Percentiles rank a stretch among this genome's conserved stretches.
These are phyloP conservation scores for Leucoagaricus sp. DNA, from an alignment of 1,284 basidiomycete genomes.

Conservation along the genomic window DNA sequence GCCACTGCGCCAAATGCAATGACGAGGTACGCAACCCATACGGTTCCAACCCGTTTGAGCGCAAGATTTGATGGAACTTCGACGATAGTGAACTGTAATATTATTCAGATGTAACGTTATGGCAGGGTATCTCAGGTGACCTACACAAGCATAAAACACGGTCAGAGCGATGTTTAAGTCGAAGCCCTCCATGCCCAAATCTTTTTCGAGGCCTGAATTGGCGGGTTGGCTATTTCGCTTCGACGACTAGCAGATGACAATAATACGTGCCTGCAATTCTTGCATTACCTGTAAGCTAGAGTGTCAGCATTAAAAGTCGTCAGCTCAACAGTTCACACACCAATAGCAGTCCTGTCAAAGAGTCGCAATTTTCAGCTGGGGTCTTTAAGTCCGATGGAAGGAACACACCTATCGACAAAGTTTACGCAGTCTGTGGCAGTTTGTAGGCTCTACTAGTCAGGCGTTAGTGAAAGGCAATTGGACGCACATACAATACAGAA, in stretches of 20 bases:
- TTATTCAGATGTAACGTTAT: not conserved
- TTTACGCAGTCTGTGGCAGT: slow-evolving; percentile 36
- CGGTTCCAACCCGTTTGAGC: slow-evolving; percentile 43
- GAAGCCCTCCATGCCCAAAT: slow-evolving; percentile 43
- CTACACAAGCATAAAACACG: slow-evolving; percentile 41
- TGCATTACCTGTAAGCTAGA: slow-evolving; percentile 35
- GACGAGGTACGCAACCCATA: slow-evolving; percentile 41
- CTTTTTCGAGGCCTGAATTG: slow-evolving; percentile 40
- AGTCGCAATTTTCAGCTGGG: not conserved
- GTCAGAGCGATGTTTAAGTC: slow-evolving; percentile 46
- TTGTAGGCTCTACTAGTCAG: not conserved
- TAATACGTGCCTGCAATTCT: slow-evolving; percentile 38
- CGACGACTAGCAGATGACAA: not conserved
- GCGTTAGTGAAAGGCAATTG: not conserved
- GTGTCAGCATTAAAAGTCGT: not conserved
- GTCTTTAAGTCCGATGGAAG: not conserved
- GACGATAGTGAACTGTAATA: slow-evolving; percentile 36
- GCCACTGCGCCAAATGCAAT: slow-evolving; percentile 40
- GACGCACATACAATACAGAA: slow-evolving; percentile 43
- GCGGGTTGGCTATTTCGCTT: not conserved
- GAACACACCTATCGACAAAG: slow-evolving; percentile 38
- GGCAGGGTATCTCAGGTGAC: slow-evolving; percentile 6
- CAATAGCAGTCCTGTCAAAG: slow-evolving; percentile 23
- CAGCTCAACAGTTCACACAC: slow-evolving; percentile 12
- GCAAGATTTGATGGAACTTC: slow-evolving; percentile 47